A percentile compares a stretch with the other conserved stretches of the same genome.
Evolutionary conservation across 2,329 filamentous ascomycete genomes (phyloP).

Genomic region (Monosporascus ibericus): DNA sequence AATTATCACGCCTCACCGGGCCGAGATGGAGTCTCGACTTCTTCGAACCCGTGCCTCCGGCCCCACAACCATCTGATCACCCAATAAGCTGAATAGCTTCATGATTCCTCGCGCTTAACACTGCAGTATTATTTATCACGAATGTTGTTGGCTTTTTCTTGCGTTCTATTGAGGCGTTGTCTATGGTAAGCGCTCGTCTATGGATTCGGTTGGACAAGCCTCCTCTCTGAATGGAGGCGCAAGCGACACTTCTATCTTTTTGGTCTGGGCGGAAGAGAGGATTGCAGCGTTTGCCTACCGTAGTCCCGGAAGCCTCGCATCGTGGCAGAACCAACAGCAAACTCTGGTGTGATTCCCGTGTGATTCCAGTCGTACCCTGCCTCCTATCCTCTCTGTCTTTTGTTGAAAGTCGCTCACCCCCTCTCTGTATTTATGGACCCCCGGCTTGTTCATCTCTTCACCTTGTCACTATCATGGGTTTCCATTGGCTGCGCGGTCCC

Average conservation of each 20-base stretch:
- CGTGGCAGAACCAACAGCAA: constrained; percentile 8
- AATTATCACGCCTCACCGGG: constrained; percentile 9
- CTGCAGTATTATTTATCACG: constrained; percentile 3
- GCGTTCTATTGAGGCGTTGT: constrained; percentile 4
- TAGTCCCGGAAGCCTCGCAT: constrained; percentile 1
- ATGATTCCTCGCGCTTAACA: constrained; percentile 12
- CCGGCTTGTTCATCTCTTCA: constrained; percentile 6
- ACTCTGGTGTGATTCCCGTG: constrained; percentile 9
- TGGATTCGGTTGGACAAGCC: constrained; percentile 5
- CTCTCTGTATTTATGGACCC: constrained; percentile 11
- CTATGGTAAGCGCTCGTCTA: constrained; percentile 8
- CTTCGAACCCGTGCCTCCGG: neutral
- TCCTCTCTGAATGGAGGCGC: constrained; percentile 4
- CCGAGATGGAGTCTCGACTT: constrained; percentile 16
- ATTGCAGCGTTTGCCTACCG: constrained; percentile 1
- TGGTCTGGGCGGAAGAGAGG: constrained; percentile 8
- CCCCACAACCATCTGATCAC: constrained; percentile 10
- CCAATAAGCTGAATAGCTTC: constrained; percentile 9
- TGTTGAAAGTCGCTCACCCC: constrained; percentile 16
- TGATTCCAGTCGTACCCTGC: constrained; percentile 5
- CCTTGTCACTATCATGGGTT: constrained; percentile 5
- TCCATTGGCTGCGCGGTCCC: constrained; percentile 13
- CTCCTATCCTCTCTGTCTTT: constrained; percentile 7
- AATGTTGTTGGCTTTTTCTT: neutral
- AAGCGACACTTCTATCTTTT: constrained; percentile 3